phyloP scores from a whole-genome alignment of 1,284 basidiomycete species.

The Meira miltonrushii region DNA sequence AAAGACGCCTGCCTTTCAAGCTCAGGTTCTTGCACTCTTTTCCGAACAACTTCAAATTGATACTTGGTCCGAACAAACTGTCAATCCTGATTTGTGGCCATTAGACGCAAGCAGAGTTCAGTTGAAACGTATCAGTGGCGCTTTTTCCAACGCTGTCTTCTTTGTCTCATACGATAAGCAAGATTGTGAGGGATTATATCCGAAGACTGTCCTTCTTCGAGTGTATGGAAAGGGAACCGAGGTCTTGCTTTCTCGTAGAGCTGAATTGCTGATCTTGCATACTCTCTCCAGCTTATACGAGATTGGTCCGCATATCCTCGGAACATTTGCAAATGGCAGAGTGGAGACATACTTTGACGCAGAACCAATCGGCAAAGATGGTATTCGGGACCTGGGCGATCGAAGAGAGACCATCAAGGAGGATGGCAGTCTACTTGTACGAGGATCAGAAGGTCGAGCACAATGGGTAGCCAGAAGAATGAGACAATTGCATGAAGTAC shows the following conservation, averaged over 20 bases:
- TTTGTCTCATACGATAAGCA: constrained; percentile 38
- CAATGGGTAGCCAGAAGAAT: constrained; percentile 50
- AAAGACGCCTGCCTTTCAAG: constrained; percentile 31
- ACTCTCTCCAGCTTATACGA: constrained; percentile 50
- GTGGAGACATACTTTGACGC: constrained; percentile 49
- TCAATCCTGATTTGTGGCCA: constrained; percentile 28
- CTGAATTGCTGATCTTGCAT: constrained; percentile 49
- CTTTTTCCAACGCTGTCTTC: constrained; percentile 49
- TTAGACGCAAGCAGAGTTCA: constrained; percentile 23
- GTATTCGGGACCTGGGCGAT: constrained; percentile 42
- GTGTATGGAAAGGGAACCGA: constrained; percentile 48
- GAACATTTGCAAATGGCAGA: constrained; percentile 50
- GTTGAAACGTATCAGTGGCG: constrained; percentile 44
- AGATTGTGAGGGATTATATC: neutral
- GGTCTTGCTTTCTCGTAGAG: constrained; percentile 41
- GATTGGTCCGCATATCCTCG: constrained; percentile 50
- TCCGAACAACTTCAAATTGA: constrained; percentile 27
- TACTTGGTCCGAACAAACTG: constrained; percentile 35
- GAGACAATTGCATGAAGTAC: constrained; percentile 51
- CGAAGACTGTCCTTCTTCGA: constrained; percentile 38
- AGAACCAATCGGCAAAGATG: constrained; percentile 41
- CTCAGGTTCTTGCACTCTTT: constrained; percentile 37
- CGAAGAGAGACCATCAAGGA: constrained; percentile 26
- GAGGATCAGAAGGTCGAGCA: constrained; percentile 37
- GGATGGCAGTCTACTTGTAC: constrained; percentile 25